Evolutionary conservation across 345 rosid genomes (phyloP).

Genomic region (Murraya paniculata): DNA sequence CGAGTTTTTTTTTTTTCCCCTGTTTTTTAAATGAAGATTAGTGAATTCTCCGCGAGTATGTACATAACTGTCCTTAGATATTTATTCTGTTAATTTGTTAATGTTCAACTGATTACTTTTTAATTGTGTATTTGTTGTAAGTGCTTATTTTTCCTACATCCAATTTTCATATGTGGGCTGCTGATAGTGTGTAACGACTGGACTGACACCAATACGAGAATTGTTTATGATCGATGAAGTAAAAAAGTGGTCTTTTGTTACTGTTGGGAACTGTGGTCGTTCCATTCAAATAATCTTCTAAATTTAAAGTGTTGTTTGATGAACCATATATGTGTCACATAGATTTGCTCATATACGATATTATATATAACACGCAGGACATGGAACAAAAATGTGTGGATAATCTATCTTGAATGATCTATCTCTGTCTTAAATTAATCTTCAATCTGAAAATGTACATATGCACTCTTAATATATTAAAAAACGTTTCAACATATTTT

Average conservation of each 20-base stretch:
- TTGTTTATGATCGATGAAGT: background rate
- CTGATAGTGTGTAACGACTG: background rate
- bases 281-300: background rate
- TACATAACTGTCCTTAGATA: background rate
- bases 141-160: background rate
- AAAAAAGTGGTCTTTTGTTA: background rate
- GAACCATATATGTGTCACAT: background rate
- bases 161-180: background rate
- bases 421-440: too few relatives aligned
- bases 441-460: too few relatives aligned
- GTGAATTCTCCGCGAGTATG: background rate
- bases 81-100: background rate
- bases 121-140: background rate
- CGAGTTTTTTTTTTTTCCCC: background rate
- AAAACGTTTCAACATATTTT: too few relatives aligned
- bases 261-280: background rate
- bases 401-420: too few relatives aligned
- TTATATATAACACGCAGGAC: too few relatives aligned
- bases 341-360: background rate
- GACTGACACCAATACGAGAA: background rate
- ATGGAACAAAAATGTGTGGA: too few relatives aligned
- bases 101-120: too few relatives aligned
- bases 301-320: background rate
- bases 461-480: too few relatives aligned
- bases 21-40: background rate